Percentiles rank a stretch among this genome's conserved stretches.
These are phyloP conservation scores for Trifolium pratense DNA, from an alignment of 306 rosid genomes.

Conservation along the genomic window DNA sequence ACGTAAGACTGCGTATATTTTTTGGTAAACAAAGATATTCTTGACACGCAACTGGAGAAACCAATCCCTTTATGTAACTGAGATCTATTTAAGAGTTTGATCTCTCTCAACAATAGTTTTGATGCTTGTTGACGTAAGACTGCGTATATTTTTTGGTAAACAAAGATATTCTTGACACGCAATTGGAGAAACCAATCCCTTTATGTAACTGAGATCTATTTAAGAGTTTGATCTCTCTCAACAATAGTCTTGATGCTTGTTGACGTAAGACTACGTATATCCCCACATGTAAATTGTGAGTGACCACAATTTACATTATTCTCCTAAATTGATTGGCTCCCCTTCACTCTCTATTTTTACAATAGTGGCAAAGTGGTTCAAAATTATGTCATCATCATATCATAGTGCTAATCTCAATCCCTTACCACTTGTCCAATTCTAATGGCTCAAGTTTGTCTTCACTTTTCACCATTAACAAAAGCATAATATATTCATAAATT, in stretches of 20 bases:
- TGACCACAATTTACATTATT: neutral
- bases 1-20: neutral
- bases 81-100: no score
- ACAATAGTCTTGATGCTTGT: neutral
- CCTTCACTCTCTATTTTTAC: neutral
- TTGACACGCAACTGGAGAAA: no score
- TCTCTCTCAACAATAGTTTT: no score
- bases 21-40: no score
- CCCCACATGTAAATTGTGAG: neutral
- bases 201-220: no score
- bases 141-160: no score
- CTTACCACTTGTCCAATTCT: conserved; percentile 19
- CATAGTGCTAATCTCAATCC: neutral
- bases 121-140: no score
- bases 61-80: no score
- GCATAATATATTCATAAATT: conserved; percentile 6
- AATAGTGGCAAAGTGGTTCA: neutral
- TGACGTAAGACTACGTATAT: neutral
- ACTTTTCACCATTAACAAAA: neutral
- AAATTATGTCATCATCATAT: neutral
- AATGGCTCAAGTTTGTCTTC: neutral
- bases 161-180: no score
- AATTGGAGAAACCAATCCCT: no score
- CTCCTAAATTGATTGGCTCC: neutral
- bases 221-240: no score